These are phyloP conservation scores for Theobroma cacao DNA, from an alignment of 345 rosid genomes.

Conservation along the genomic window DNA sequence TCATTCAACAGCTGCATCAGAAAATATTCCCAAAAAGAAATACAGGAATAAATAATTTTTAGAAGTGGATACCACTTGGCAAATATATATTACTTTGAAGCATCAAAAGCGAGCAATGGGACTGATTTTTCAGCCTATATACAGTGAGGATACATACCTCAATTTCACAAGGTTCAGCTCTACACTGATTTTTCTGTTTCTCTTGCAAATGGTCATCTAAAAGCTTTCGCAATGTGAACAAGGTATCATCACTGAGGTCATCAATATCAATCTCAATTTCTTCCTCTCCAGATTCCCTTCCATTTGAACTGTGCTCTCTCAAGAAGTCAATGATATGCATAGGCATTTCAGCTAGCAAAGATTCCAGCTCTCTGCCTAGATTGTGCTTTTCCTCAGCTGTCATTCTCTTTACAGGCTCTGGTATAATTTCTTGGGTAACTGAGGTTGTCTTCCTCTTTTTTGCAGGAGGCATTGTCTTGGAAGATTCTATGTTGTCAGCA, in stretches of 20 bases:
- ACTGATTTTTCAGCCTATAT: constrained; percentile 20
- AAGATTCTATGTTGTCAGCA: constrained; percentile 33
- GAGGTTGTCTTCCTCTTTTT: constrained; percentile 68
- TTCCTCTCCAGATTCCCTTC: constrained; percentile 65
- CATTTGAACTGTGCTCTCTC: constrained; percentile 70
- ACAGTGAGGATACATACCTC: constrained; percentile 53
- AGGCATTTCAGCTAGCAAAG: constrained; percentile 71
- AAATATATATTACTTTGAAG: neutral
- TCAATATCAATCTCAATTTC: constrained; percentile 97
- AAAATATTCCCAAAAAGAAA: neutral
- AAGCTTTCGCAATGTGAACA: constrained; percentile 65
- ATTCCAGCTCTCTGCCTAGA: constrained; percentile 58
- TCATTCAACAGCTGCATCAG: constrained; percentile 57
- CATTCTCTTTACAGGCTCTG: constrained; percentile 55
- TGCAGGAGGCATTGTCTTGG: constrained; percentile 37
- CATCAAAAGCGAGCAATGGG: neutral
- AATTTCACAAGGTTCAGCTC: constrained; percentile 76
- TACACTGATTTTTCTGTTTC: constrained; percentile 52
- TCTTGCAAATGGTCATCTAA: constrained; percentile 63
- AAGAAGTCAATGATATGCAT: constrained; percentile 68
- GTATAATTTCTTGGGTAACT: constrained; percentile 34
- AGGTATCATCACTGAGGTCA: constrained; percentile 75
- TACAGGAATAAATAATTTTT: neutral
- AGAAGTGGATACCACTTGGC: constrained; percentile 1
- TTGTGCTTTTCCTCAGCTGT: constrained; percentile 61